Conservation (phyloP, 805 yeast genomes). For the Grigorovia jiainica region DNA sequence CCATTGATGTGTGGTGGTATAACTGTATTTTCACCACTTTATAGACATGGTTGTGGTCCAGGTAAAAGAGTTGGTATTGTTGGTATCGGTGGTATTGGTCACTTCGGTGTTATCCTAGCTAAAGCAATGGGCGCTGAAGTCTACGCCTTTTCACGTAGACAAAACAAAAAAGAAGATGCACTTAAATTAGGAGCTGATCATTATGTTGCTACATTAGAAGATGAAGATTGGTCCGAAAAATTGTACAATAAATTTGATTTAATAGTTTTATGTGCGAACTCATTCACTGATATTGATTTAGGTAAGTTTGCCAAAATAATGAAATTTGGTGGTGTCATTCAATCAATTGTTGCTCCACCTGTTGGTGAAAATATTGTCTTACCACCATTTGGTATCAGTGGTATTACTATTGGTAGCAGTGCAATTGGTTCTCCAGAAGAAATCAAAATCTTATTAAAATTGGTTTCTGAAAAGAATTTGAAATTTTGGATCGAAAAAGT, state of each 20-base stretch:
- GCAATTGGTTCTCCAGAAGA: conserved; percentile 38
- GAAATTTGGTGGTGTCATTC: conserved; percentile 30
- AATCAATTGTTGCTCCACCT: conserved; percentile 20
- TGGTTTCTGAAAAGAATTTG: conserved; percentile 38
- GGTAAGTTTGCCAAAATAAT: conserved; percentile 24
- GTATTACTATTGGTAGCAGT: conserved; percentile 26
- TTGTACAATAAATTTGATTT: conserved; percentile 34
- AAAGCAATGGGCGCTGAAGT: conserved; percentile 54
- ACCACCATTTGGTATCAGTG: conserved; percentile 11
- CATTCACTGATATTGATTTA: conserved; percentile 33
- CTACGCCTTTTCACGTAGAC: conserved; percentile 44
- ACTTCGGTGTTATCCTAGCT: conserved; percentile 46
- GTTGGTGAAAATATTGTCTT: conserved; percentile 8
- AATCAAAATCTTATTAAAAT: conserved; percentile 37
- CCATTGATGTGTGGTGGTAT: conserved; percentile 74
- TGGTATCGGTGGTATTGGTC: conserved; percentile 52
- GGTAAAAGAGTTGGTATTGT: conserved; percentile 45
- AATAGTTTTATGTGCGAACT: conserved; percentile 40
- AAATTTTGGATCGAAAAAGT: conserved; percentile 45
- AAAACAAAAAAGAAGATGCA: conserved; percentile 41
- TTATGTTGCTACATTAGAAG: conserved; percentile 45
- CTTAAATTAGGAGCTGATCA: conserved; percentile 42
- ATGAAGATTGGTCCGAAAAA: conserved; percentile 32
- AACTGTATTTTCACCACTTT: conserved; percentile 61
- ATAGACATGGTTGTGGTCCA: conserved; percentile 40